Evolutionary conservation across 306 rosid species (phyloP).

Genomic region (Quercus alba): DNA sequence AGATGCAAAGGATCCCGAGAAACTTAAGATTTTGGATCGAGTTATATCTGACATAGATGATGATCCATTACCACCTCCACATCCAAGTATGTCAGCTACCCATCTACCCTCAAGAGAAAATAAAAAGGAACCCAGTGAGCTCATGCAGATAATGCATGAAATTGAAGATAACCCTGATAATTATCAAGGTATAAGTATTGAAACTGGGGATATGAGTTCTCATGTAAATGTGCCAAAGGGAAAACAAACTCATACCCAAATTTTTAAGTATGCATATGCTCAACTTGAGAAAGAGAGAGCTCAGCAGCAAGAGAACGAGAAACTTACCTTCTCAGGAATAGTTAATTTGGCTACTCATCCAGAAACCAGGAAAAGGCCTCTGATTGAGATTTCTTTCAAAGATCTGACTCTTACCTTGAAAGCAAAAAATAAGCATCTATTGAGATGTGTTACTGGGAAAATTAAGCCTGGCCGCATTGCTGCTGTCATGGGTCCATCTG

Average conservation of each 20-base stretch:
- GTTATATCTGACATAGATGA: conserved; percentile 35
- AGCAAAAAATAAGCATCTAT: conserved; percentile 64
- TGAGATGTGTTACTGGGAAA: conserved; percentile 84
- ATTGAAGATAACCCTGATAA: conserved; percentile 58
- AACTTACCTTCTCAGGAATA: conserved; percentile 86
- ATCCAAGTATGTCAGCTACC: conserved; percentile 35
- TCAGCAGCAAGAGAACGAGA: conserved; percentile 67
- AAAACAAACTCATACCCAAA: conserved; percentile 68
- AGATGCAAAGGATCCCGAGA: conserved; percentile 34
- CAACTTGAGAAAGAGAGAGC: conserved; percentile 94
- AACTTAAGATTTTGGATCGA: conserved; percentile 49
- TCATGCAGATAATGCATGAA: conserved; percentile 47
- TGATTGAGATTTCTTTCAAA: conserved; percentile 84
- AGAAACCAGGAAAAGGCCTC: conserved; percentile 60
- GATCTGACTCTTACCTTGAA: conserved; percentile 84
- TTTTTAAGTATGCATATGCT: conserved; percentile 78
- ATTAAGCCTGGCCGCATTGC: conserved; percentile 93
- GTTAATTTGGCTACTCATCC: conserved; percentile 68
- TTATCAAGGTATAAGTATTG: conserved; percentile 38
- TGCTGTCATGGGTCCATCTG: conserved; percentile 98
- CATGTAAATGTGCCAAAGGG: conserved; percentile 43
- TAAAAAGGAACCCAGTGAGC: conserved; percentile 37
- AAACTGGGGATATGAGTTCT: conserved; percentile 25
- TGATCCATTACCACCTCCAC: conserved; percentile 27
- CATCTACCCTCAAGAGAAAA: conserved; percentile 39